These are phyloP conservation scores for Neoarthrinium moseri DNA, from an alignment of 2,329 filamentous ascomycete genomes.

Conservation along the genomic window DNA sequence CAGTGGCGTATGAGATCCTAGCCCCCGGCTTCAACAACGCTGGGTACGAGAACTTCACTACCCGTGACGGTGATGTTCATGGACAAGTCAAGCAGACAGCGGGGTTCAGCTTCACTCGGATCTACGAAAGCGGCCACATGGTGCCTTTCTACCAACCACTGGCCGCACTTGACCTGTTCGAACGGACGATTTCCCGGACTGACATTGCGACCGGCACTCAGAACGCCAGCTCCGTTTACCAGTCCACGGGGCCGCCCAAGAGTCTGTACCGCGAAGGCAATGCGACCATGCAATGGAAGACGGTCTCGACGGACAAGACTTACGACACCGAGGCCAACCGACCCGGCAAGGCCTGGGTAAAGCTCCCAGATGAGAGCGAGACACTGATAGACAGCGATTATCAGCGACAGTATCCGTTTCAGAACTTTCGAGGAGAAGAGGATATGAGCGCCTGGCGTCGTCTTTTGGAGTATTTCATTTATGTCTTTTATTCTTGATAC, in stretches of 20 bases:
- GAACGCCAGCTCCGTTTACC: conserved; percentile 20
- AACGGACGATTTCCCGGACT: conserved; percentile 42
- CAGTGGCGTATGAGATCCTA: conserved; percentile 28
- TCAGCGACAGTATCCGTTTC: not conserved
- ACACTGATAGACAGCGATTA: not conserved
- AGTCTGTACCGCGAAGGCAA: conserved; percentile 46
- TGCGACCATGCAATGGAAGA: conserved; percentile 30
- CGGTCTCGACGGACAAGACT: conserved; percentile 27
- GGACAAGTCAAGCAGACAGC: conserved; percentile 52
- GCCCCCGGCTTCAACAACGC: conserved; percentile 39
- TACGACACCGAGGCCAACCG: conserved; percentile 29
- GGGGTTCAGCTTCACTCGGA: conserved; percentile 47
- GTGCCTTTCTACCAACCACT: conserved; percentile 55
- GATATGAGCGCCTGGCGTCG: not conserved
- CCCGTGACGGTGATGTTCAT: conserved; percentile 41
- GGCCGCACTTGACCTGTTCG: conserved; percentile 46
- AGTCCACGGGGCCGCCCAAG: conserved; percentile 34
- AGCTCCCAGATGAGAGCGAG: not conserved
- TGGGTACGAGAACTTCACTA: conserved; percentile 45
- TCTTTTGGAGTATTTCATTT: not conserved
- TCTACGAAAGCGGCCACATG: conserved; percentile 41
- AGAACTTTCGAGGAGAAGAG: not conserved
- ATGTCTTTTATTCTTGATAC: not conserved
- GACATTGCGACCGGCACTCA: conserved; percentile 48
- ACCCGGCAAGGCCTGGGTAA: conserved; percentile 26